These are phyloP conservation scores for Anethum foeniculum DNA, from an alignment of 140 eudicot species.

Conservation along the genomic window DNA sequence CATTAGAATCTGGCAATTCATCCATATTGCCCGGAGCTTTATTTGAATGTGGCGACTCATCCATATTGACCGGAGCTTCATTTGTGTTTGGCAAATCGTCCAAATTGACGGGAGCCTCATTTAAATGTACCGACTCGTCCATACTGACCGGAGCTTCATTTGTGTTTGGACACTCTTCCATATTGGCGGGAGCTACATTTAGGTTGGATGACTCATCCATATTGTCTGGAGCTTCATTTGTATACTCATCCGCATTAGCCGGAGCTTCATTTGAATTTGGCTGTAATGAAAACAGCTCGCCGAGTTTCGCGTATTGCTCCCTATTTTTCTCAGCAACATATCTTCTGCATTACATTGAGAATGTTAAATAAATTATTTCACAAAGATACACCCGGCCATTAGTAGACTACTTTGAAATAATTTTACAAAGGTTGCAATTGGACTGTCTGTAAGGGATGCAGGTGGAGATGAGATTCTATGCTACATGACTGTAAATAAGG, in stretches of 20 bases:
- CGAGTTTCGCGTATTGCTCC: neutral
- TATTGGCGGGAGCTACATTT: too few species aligned
- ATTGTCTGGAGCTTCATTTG: neutral
- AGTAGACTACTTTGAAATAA: neutral
- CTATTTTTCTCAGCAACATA: neutral
- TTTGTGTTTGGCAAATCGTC: too few species aligned
- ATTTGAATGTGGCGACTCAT: too few species aligned
- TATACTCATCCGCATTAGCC: too few species aligned
- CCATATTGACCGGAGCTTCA: neutral
- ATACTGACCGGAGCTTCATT: neutral
- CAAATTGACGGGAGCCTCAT: neutral
- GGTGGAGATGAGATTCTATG: neutral
- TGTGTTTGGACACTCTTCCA: too few species aligned
- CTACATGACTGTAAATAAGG: too few species aligned
- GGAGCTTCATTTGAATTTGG: neutral
- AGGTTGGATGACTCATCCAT: too few species aligned
- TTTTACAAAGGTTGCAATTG: too few species aligned
- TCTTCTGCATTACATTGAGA: neutral
- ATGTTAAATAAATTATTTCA: neutral
- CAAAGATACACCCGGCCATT: neutral
- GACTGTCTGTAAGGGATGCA: too few species aligned
- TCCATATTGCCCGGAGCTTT: too few species aligned
- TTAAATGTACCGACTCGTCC: too few species aligned
- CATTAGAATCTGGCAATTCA: too few species aligned
- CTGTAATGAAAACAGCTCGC: neutral